Base-by-base conservation (phyloP, 192 early-diverging fungal species). In the Jimgerdemannia flammicorona region DNA sequence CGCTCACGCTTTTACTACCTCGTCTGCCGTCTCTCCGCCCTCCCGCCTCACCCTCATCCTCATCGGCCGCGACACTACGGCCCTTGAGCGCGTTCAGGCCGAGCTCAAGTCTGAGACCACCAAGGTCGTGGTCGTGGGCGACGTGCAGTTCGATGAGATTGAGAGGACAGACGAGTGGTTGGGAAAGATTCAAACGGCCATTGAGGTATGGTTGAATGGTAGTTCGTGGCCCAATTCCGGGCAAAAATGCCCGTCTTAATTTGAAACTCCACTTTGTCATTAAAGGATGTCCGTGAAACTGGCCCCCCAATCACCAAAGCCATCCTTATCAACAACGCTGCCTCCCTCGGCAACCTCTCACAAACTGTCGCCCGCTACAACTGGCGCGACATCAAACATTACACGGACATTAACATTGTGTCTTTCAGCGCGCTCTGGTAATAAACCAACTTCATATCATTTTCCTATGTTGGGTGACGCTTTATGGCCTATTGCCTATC, bases 271-370 rank as follows among this genome's bases (percentile, higher is more conserved):
- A 70, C 42, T 19, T 66, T 80, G 9, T 40, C 18, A 0, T 66
- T 20, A 18, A 64, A 68, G 67, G 18, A 6, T 68, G 19, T 68
- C 40, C 67, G 67, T 68, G 18, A 68, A 9, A 40, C 14, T 4
- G 8, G 1, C 39, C 19, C 79, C 40, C 44, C 40, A 43, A 72
- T 80, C 44, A 74, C 79, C 20, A 82, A 75, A 44, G 80, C 80
- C 7, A 74, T 76, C 20, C 84, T 97, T 70, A 77, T 97, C 78
- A 92, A 95, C 79, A 93, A 91, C 78, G 93, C 93, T 2, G 94
- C 94, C 18, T 87, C 93, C 0, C 75, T 91, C 3, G 90, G 94
- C 41, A 87, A 91, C 69, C 81, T 97, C 19, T 79, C 83, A 74
- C 89, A 88, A 49, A 84, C 79, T 0, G 87, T 89, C 11, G 84